Base-by-base conservation (phyloP, 352 stramenopile genomes). In the Peronospora tabacina region DNA sequence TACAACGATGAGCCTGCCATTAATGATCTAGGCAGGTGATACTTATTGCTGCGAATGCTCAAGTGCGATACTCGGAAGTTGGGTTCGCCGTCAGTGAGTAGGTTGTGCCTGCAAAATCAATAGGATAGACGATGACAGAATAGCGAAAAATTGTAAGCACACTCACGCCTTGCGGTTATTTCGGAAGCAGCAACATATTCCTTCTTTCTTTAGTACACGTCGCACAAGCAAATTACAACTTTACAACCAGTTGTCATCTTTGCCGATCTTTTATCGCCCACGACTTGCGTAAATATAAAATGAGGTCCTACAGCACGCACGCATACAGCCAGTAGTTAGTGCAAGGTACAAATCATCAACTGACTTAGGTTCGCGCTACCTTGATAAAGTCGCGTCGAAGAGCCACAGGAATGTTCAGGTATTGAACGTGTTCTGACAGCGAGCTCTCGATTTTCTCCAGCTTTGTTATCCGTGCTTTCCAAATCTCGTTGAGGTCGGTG, bases 401-500 rank as follows among this genome's bases (percentile, higher is more conserved):
- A 0, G 44, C 54, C 22, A 66, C 58, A 19, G 75, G 58, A 1
- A 93, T 50, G 30, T 90, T 85, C 24, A 93, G 51, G 34, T 65
- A 72, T 45, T 73, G 62, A 30, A 87, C 80, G 38, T 93, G 79
- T 22, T 85, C 75, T 1, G 55, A 65, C 12, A 93, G 55, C 13
- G 79, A 90, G 29, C 60, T 68, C 40, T 83, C 68, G 28, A 93
- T 79, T 63, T 93, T 93, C 24, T 85, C 52, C 36, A 78, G 42
- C 41, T 90, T 90, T 40, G 54, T 82, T 41, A 82, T 67, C 37
- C 72, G 70, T 34, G 62, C 36, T 54, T 84, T 84, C 82, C 82
- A 93, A 15, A 61, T 61, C n/a, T 90, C 77, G 37, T 57, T 66
- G 30, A 90, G 37, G 33, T 87, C 65, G 2, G 75, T 90, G 29